Percentiles rank a stretch among this genome's conserved stretches.
phyloP scores from a whole-genome alignment of 345 rosid species.

The Rhizophora apiculata region DNA sequence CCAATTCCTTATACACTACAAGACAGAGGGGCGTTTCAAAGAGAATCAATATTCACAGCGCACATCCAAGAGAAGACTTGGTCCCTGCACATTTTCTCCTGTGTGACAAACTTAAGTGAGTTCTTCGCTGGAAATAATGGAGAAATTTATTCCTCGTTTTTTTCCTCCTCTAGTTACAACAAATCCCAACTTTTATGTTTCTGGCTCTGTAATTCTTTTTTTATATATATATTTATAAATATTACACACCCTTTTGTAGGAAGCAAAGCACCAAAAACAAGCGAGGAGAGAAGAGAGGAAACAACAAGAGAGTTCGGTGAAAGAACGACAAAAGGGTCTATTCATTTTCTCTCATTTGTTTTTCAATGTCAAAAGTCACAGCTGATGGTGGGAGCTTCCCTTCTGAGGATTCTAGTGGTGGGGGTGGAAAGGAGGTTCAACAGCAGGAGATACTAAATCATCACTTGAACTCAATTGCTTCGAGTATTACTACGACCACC shows the following conservation, averaged over 20 bases:
- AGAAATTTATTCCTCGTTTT: conserved; percentile 30
- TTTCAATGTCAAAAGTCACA: conserved; percentile 40
- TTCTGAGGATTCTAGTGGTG: conserved; percentile 21
- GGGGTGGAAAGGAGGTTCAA: conserved; percentile 23
- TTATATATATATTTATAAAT: not conserved
- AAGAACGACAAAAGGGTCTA: conserved; percentile 23
- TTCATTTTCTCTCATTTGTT: not conserved
- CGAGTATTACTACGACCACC: conserved; percentile 11
- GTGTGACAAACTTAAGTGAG: conserved; percentile 5
- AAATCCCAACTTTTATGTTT: conserved; percentile 21
- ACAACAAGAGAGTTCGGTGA: conserved; percentile 22
- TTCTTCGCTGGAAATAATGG: conserved; percentile 29
- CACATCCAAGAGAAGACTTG: conserved; percentile 19
- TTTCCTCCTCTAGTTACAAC: conserved; percentile 29
- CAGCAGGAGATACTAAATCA: not conserved
- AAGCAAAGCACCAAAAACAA: not conserved
- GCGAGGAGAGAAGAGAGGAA: conserved; percentile 8
- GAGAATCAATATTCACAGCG: conserved; percentile 6
- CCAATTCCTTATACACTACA: conserved; percentile 13
- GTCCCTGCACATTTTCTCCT: conserved; percentile 4
- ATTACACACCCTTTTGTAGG: conserved; percentile 3
- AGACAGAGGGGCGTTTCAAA: conserved; percentile 9
- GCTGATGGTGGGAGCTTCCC: conserved; percentile 35
- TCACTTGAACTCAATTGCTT: conserved; percentile 26
- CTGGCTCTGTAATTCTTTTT: not conserved